These are phyloP conservation scores for Hanseniaspora hatyaiensis DNA, from an alignment of 805 yeast species.

Conservation along the genomic window DNA sequence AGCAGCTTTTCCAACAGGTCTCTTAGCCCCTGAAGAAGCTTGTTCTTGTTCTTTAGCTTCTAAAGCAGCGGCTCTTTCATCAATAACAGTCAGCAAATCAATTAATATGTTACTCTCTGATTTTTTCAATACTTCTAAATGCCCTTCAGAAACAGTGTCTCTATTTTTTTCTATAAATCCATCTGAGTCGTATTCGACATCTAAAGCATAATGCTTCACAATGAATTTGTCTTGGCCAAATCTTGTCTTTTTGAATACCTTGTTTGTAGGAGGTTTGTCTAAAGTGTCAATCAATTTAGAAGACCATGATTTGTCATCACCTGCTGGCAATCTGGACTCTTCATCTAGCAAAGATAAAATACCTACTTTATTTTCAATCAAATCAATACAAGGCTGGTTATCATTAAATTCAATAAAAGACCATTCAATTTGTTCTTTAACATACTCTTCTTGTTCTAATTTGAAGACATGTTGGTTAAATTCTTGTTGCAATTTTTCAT, in stretches of 20 bases:
- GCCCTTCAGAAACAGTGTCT: conserved; percentile 95
- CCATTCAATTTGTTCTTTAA: conserved; percentile 89
- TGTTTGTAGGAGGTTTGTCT: conserved; percentile 61
- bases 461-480: conserved; percentile 95
- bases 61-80: conserved; percentile 41
- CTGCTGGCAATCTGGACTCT: conserved; percentile 89
- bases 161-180: conserved; percentile 95
- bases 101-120: conserved; percentile 55
- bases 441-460: conserved; percentile 90
- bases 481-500: conserved; percentile 93
- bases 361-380: conserved; percentile 83
- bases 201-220: conserved; percentile 88
- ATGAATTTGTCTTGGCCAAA: conserved; percentile 86
- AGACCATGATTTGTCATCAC: conserved; percentile 84
- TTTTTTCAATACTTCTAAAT: conserved; percentile 66
- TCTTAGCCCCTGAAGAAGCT: conserved; percentile 27
- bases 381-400: conserved; percentile 89
- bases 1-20: conserved; percentile 34
- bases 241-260: conserved; percentile 82
- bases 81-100: conserved; percentile 54
- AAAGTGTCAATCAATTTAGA: conserved; percentile 79
- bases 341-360: conserved; percentile 81
- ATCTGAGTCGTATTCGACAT: conserved; percentile 80
- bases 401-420: conserved; percentile 90
- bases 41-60: conserved; percentile 30